Base-by-base conservation (phyloP, 768 basidiomycete genomes). In the Pisolithus albus region DNA sequence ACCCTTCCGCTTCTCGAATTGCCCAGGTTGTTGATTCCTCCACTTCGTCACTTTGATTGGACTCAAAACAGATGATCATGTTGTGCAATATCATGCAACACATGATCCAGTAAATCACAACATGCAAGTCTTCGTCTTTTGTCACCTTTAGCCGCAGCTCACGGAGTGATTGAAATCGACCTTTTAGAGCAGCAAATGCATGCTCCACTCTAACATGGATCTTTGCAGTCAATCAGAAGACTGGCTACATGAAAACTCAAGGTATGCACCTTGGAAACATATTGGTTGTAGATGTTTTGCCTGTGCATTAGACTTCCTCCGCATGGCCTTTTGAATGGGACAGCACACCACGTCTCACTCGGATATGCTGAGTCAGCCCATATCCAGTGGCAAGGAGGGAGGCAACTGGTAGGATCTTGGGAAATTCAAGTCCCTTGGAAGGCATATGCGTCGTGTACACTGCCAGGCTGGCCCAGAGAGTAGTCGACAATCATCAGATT, bases 401-500 rank as follows among this genome's bases (percentile, higher is more conserved):
- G 15, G 11, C 4, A 26, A 26, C 16, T 11, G 6, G 24, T 46
- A 10, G 16, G 46, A 46, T 46, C 46, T 32, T 46, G 28, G 13
- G 30, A 15, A 1, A 46, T 34, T 21, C 10, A 6, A 7, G 46
- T 32, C 11, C 11, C 46, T 32, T 18, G 16, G 28, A 46, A 46
- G 28, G 46, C 15, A 7, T 46, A 46, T 32, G 13, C 11, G 40
- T 65, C 61, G 49, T 69, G 68, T 0, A 57, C 50, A 28, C 65
- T 67, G 3, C 66, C 63, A 44, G 58, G 57, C 18, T 61, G 59
- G 2, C 66, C 66, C 7, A 65, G 45, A 9, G 56, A 54, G 38
- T 65, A 70, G 46, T 70, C 59, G 8, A 68, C 56, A 5, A 67
- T 64, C 2, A 52, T 52, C 0, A 70, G 51, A 46, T 68, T 64